phyloP scores from a whole-genome alignment of 257 asterid genomes.

The Solanum piurae region DNA sequence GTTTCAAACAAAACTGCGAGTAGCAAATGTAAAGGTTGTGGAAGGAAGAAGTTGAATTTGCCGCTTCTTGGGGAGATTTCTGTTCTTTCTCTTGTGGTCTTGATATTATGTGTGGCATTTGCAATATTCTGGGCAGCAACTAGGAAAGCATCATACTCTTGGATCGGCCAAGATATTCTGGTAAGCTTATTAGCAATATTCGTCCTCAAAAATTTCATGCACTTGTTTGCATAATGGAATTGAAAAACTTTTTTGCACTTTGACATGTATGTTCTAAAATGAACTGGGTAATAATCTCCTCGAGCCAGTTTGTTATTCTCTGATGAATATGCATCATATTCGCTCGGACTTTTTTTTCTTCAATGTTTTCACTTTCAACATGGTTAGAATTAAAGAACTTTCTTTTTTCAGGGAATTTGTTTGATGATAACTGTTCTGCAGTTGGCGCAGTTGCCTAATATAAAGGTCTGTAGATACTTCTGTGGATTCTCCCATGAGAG shows the following conservation, averaged over 20 bases:
- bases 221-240: background rate
- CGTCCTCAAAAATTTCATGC: background rate
- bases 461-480: conserved; percentile 42
- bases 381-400: background rate
- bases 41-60: conserved; percentile 49
- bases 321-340: background rate
- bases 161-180: conserved; percentile 96
- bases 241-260: background rate
- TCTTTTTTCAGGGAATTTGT: conserved; percentile 74
- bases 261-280: background rate
- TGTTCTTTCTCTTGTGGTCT: conserved; percentile 58
- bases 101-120: conserved; percentile 59
- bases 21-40: conserved; percentile 78
- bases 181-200: conserved; percentile 36
- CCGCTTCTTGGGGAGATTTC: conserved; percentile 79
- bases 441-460: conserved; percentile 90
- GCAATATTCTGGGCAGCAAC: conserved; percentile 81
- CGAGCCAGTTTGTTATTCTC: background rate
- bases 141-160: conserved; percentile 79
- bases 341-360: background rate
- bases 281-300: background rate
- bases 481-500: background rate
- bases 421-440: conserved; percentile 93
- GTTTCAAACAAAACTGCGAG: conserved; percentile 11
- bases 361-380: background rate